Percentiles rank a stretch among this genome's conserved stretches.
phyloP scores from a whole-genome alignment of 2,329 filamentous ascomycete species.

The Xylariaceae sp. region DNA sequence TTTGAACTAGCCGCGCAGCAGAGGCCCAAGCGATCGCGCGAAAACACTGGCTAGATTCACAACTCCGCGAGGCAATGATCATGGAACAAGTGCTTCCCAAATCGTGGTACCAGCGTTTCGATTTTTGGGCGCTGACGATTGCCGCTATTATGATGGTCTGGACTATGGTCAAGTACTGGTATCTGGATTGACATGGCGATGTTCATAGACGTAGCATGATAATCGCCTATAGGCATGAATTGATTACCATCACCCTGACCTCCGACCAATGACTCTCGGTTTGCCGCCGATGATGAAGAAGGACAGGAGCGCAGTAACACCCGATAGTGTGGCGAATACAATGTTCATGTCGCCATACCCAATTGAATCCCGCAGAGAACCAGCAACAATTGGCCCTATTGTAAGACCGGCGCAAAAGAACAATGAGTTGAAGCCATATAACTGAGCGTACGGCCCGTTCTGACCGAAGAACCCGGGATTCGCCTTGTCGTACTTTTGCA shows the following conservation, averaged over 20 bases:
- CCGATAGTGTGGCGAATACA: conserved; percentile 42
- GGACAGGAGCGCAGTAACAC: conserved; percentile 37
- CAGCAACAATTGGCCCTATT: conserved; percentile 54
- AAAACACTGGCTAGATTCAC: too few relatives aligned
- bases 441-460: conserved; percentile 58
- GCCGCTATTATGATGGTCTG: too few relatives aligned
- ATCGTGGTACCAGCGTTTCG: too few relatives aligned
- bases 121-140: too few relatives aligned
- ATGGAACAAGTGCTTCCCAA: too few relatives aligned
- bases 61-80: not conserved
- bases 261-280: conserved; percentile 19
- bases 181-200: too few relatives aligned
- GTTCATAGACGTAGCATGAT: too few relatives aligned
- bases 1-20: too few relatives aligned
- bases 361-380: conserved; percentile 43
- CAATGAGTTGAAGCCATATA: conserved; percentile 62
- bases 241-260: not conserved
- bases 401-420: conserved; percentile 57
- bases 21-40: too few relatives aligned
- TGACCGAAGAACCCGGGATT: conserved; percentile 52
- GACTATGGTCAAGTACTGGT: too few relatives aligned
- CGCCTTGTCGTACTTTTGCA: conserved; percentile 50
- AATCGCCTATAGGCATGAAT: too few relatives aligned
- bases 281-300: conserved; percentile 42
- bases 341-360: conserved; percentile 57